These are phyloP conservation scores for Selenicereus undatus DNA, from an alignment of 148 eudicot genomes.

Conservation along the genomic window DNA sequence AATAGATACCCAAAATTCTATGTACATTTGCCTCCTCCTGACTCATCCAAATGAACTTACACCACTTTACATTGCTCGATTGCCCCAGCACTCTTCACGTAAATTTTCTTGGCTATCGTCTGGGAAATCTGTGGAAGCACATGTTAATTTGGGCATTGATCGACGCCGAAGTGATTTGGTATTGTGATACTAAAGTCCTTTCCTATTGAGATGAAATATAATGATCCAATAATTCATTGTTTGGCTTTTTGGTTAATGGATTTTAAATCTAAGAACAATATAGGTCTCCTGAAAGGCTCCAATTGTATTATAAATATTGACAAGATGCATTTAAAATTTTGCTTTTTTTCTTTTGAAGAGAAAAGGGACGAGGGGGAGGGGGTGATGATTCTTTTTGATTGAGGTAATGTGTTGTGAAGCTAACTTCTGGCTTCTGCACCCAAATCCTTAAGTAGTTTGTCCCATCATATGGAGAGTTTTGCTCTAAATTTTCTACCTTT, in stretches of 20 bases:
- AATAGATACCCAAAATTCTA: not conserved
- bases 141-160: conserved; percentile 79
- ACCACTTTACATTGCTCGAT: conserved; percentile 71
- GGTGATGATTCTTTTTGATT: not conserved
- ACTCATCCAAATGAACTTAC: conserved; percentile 50
- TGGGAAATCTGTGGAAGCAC: conserved; percentile 90
- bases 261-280: not conserved
- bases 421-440: not conserved
- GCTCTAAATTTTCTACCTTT: not conserved
- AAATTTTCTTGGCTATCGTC: conserved; percentile 70
- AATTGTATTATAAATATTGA: too few relatives aligned
- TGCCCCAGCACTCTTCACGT: conserved; percentile 68
- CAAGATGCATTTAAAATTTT: not conserved
- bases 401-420: not conserved
- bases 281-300: not conserved
- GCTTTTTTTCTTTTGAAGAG: not conserved
- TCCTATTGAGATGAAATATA: conserved; percentile 14
- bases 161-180: conserved; percentile 94
- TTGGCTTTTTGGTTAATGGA: not conserved
- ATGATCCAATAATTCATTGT: not conserved
- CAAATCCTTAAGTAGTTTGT: not conserved
- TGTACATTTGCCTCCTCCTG: conserved; percentile 19
- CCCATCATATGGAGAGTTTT: not conserved
- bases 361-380: not conserved
- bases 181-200: conserved; percentile 18